These are phyloP conservation scores for Stephanodiscus triporus DNA, from an alignment of 108 stramenopile species.

Conservation along the genomic window DNA sequence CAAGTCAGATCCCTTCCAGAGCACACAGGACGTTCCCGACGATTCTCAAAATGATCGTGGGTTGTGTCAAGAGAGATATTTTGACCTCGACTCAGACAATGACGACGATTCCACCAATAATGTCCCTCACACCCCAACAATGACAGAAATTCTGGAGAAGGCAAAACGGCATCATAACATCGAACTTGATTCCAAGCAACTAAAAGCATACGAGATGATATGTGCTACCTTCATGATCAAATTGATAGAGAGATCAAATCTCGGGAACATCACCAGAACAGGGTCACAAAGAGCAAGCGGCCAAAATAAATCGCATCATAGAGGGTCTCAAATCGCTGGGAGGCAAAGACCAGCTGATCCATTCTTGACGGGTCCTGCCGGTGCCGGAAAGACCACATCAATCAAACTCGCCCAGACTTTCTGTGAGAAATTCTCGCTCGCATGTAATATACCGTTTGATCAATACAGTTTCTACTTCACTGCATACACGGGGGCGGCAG, in stretches of 20 bases:
- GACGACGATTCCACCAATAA: slow-evolving; percentile 14
- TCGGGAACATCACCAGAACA: too few species aligned
- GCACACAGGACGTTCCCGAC: too few species aligned
- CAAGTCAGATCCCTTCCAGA: too few species aligned
- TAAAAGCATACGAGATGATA: slow-evolving; percentile 17
- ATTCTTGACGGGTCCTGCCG: slow-evolving; percentile 27
- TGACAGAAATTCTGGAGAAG: neutral
- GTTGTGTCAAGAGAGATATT: too few species aligned
- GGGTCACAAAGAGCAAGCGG: too few species aligned
- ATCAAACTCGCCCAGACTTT: slow-evolving; percentile 3
- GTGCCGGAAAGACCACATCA: slow-evolving; percentile 28
- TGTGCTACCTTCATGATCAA: slow-evolving; percentile 8
- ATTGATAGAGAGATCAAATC: neutral
- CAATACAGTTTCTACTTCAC: slow-evolving; percentile 12
- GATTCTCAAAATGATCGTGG: too few species aligned
- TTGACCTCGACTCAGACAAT: neutral
- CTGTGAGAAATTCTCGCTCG: slow-evolving; percentile 12
- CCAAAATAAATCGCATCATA: too few species aligned
- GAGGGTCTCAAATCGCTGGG: neutral
- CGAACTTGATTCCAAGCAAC: slow-evolving; percentile 13
- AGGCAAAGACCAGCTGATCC: slow-evolving; percentile 22
- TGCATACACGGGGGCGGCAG: slow-evolving; percentile 20
- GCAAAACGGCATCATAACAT: slow-evolving; percentile 4
- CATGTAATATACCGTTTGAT: neutral
- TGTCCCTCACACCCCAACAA: neutral